Evolutionary conservation across 345 rosid genomes (phyloP).

Genomic region (Camelina sativa): DNA sequence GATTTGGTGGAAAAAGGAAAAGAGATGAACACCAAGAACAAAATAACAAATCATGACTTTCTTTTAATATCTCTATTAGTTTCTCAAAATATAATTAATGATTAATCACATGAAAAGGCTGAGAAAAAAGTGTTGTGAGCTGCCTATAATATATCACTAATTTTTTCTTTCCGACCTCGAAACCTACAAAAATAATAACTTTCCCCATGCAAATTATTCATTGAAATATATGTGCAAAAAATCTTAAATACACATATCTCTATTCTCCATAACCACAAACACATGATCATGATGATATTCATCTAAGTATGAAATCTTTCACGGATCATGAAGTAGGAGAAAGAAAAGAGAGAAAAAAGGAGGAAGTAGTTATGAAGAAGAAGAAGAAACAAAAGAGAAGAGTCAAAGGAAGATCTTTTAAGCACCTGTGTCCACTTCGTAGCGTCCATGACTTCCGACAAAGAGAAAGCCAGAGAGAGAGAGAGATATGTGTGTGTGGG

Average conservation of each 20-base stretch:
- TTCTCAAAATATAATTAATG: conserved; percentile 10
- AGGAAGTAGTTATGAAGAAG: conserved; percentile 19
- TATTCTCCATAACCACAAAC: neutral
- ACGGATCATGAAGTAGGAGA: conserved; percentile 16
- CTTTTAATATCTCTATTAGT: neutral
- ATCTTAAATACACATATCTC: neutral
- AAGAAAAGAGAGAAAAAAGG: conserved; percentile 14
- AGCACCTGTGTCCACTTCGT: conserved; percentile 52
- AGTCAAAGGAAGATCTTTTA: conserved; percentile 37
- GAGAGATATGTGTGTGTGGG: conserved; percentile 41
- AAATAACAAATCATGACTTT: conserved; percentile 36
- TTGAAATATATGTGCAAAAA: conserved; percentile 9
- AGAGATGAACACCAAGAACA: conserved; percentile 37
- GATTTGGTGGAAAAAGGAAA: conserved; percentile 7
- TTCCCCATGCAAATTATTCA: conserved; percentile 33
- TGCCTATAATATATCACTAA: conserved; percentile 2
- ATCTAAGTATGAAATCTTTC: conserved; percentile 4
- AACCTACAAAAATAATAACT: conserved; percentile 24
- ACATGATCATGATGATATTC: neutral
- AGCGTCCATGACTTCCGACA: conserved; percentile 49
- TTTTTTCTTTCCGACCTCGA: conserved; percentile 24
- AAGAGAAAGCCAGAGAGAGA: conserved; percentile 47
- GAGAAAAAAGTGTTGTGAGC: conserved; percentile 26
- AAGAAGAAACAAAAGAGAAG: conserved; percentile 38
- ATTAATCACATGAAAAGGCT: conserved; percentile 34